Conservation (phyloP, 257 asterid genomes). For the Capsicum rhomboideum region DNA sequence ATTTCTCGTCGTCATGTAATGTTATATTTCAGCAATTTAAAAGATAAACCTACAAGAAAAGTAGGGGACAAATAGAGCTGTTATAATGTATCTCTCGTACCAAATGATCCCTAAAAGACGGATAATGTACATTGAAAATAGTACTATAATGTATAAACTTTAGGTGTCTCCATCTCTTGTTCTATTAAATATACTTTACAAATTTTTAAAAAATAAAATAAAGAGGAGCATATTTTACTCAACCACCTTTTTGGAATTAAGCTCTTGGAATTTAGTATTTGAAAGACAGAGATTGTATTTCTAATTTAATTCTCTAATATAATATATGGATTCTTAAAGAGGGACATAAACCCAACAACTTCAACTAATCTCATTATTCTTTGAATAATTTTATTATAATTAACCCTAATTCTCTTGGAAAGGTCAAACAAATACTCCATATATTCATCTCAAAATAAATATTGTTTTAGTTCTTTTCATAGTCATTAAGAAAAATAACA, state of each 20-base stretch:
- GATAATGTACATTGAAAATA: neutral
- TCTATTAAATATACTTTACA: neutral
- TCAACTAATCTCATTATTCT: neutral
- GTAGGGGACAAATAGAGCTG: too few relatives aligned
- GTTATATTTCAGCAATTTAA: too few relatives aligned
- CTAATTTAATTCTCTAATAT: neutral
- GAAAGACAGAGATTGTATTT: conserved; percentile 9
- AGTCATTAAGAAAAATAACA: too few relatives aligned
- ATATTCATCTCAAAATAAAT: too few relatives aligned
- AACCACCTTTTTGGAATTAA: conserved; percentile 22
- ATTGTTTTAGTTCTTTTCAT: too few relatives aligned
- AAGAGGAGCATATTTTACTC: conserved; percentile 6
- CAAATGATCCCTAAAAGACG: neutral
- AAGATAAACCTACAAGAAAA: too few relatives aligned
- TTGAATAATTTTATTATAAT: neutral
- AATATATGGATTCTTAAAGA: neutral
- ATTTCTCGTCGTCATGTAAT: too few relatives aligned
- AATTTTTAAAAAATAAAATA: too few relatives aligned
- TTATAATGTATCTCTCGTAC: too few relatives aligned
- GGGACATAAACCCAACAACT: conserved; percentile 6
- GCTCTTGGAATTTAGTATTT: conserved; percentile 14
- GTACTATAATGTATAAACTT: neutral
- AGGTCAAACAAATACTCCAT: neutral
- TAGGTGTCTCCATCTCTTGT: neutral
- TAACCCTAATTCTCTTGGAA: neutral